Conservation (phyloP, 345 rosid species). For the Crucihimalaya himalaica region DNA sequence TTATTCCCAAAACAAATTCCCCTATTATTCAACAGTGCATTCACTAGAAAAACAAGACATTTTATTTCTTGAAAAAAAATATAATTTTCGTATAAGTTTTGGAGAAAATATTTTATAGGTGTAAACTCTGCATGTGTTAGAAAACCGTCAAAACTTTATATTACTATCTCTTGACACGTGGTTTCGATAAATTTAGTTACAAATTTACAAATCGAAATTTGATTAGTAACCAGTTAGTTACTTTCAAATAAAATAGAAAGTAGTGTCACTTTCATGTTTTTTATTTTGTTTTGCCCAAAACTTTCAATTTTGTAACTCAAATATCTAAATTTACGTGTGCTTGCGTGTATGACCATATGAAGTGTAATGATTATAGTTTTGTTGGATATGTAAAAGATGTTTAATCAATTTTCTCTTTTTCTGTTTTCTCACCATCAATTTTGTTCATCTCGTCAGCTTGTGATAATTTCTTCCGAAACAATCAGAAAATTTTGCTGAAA, state of each 20-base stretch:
- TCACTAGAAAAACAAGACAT: not conserved
- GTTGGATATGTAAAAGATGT: conserved; percentile 22
- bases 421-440: conserved; percentile 42
- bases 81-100: no score
- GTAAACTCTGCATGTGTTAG: not conserved
- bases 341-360: not conserved
- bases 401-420: conserved; percentile 25
- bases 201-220: not conserved
- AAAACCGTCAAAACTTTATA: not conserved
- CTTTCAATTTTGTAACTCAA: conserved; percentile 9
- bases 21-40: not conserved
- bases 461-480: conserved; percentile 45
- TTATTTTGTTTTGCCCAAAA: not conserved
- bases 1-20: not conserved
- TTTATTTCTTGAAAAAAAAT: no score
- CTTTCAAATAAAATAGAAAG: not conserved
- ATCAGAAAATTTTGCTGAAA: conserved; percentile 16
- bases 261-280: not conserved
- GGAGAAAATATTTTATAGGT: no score
- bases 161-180: not conserved
- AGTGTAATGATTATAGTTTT: conserved; percentile 30
- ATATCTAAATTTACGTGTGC: conserved; percentile 9
- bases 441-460: conserved; percentile 47
- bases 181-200: not conserved
- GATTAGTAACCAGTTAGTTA: not conserved